These are phyloP conservation scores for Gonium pectorale DNA, from an alignment of 139 green algal species.

Conservation along the genomic window DNA sequence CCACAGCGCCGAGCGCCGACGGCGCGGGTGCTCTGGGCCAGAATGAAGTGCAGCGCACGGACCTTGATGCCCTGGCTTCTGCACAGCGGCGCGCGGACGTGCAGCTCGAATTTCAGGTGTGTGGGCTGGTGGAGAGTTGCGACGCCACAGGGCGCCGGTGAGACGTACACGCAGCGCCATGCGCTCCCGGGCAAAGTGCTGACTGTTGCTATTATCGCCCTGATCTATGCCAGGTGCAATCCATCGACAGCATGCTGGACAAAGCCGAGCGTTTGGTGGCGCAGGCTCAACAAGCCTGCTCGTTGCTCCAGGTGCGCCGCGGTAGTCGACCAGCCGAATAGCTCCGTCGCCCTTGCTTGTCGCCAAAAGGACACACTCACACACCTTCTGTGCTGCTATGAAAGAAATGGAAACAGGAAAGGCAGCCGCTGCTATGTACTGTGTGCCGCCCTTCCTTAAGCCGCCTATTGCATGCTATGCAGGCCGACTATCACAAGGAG, in stretches of 20 bases:
- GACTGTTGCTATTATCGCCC: too few species aligned
- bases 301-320: constrained; percentile 5
- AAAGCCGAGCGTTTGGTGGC: constrained; percentile 18
- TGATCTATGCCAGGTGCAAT: constrained; percentile 20
- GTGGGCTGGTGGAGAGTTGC: background rate
- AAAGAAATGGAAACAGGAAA: too few species aligned
- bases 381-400: background rate
- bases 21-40: too few species aligned
- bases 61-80: background rate
- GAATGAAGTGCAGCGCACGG: background rate
- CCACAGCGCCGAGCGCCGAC: too few species aligned
- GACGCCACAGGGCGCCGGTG: too few species aligned
- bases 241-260: constrained; percentile 22
- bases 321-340: too few species aligned
- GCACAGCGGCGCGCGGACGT: constrained; percentile 5
- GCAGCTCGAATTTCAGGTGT: constrained; percentile 25
- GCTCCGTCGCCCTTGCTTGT: too few species aligned
- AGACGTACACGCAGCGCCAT: background rate
- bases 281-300: constrained; percentile 6
- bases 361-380: too few species aligned
- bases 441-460: too few species aligned
- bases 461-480: background rate
- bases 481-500: constrained; percentile 38
- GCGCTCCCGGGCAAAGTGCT: too few species aligned
- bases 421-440: too few species aligned